These are phyloP conservation scores for Schizosaccharomyces octosporus DNA, from an alignment of 805 yeast genomes.

Conservation along the genomic window DNA sequence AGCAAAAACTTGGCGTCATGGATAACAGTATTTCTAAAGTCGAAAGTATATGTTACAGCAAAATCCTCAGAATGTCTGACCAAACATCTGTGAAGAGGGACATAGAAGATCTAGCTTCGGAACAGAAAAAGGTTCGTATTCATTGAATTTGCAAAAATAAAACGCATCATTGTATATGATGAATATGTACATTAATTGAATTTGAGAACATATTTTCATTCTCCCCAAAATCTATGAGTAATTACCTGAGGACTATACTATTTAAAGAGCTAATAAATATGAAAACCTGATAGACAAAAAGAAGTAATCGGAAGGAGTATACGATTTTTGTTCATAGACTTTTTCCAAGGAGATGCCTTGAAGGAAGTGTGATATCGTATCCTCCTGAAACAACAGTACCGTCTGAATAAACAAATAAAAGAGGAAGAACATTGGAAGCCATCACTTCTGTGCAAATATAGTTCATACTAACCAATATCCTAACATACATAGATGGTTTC, in stretches of 20 bases:
- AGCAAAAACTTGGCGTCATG: neutral
- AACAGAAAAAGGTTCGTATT: neutral
- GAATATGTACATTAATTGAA: no score
- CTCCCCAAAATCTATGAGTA: no score
- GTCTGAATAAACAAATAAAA: neutral
- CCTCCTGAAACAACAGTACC: neutral
- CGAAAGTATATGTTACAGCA: neutral
- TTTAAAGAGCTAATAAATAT: no score
- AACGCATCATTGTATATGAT: no score
- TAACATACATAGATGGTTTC: neutral
- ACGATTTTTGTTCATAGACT: neutral
- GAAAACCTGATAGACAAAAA: no score
- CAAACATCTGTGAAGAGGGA: neutral
- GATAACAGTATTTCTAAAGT: neutral
- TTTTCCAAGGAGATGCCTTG: neutral
- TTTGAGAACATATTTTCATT: no score
- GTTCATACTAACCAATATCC: neutral
- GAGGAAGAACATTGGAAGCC: neutral
- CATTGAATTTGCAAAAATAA: no score
- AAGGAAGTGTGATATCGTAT: neutral
- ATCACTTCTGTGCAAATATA: no score
- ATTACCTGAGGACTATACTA: no score
- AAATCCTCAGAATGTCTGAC: neutral
- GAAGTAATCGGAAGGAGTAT: no score
- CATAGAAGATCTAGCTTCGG: neutral